phyloP scores from a whole-genome alignment of 139 green algal species.

The Edaphochlamys debaryana region DNA sequence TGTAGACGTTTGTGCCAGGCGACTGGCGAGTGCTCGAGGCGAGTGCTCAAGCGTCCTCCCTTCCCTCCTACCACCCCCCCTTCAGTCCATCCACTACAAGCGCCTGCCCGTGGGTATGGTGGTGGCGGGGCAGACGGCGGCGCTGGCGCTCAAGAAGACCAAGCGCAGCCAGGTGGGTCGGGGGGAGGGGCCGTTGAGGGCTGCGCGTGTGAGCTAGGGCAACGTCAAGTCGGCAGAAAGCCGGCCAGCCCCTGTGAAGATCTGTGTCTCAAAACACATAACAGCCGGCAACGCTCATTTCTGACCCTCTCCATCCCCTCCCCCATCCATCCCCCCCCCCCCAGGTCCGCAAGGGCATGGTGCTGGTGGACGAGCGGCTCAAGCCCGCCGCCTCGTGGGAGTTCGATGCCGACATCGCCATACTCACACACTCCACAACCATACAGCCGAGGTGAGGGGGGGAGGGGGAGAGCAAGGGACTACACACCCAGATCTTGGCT shows the following conservation, averaged over 20 bases:
- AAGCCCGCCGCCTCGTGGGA: slow-evolving; percentile 84
- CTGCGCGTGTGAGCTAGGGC: too few species aligned
- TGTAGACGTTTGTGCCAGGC: too few species aligned
- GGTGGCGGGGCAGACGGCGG: slow-evolving; percentile 90
- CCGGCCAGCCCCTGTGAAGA: neutral
- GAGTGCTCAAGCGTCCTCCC: too few species aligned
- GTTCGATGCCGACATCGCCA: slow-evolving; percentile 93
- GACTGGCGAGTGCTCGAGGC: too few species aligned
- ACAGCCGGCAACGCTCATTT: too few species aligned
- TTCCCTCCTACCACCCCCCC: too few species aligned
- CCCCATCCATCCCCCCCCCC: neutral
- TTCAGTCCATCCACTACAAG: slow-evolving; percentile 93
- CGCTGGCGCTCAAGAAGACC: slow-evolving; percentile 90
- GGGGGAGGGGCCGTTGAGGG: neutral
- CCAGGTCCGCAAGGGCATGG: slow-evolving; percentile 91
- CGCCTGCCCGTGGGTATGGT: slow-evolving; percentile 77
- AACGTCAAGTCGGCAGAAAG: too few species aligned
- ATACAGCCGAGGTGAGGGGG: slow-evolving; percentile 89
- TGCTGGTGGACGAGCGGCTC: slow-evolving; percentile 78
- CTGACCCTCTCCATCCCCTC: too few species aligned
- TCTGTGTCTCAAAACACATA: too few species aligned
- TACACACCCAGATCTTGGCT: too few species aligned
- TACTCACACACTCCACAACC: slow-evolving; percentile 93
- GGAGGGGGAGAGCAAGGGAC: too few species aligned
- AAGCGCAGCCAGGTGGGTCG: slow-evolving; percentile 71